phyloP scores from a whole-genome alignment of 306 rosid species.

The Quillaja saponaria region DNA sequence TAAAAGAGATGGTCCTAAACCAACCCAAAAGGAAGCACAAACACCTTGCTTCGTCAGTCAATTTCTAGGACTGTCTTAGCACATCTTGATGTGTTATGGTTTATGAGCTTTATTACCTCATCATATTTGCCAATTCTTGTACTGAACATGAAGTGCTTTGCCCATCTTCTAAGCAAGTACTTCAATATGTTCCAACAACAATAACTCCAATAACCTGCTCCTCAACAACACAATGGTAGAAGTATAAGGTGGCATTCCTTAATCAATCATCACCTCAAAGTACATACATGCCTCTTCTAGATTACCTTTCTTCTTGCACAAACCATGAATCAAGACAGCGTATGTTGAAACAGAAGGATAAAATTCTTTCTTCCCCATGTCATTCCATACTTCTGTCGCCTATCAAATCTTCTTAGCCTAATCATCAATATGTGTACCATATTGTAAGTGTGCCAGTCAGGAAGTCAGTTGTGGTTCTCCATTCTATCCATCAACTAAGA shows the following conservation, averaged over 20 bases:
- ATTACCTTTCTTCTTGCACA: slow-evolving; percentile 74
- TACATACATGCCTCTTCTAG: slow-evolving; percentile 80
- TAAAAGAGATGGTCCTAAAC: too few species aligned
- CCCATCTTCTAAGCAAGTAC: slow-evolving; percentile 72
- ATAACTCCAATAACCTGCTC: slow-evolving; percentile 58
- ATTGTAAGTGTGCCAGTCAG: slow-evolving; percentile 71
- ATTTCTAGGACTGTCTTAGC: too few species aligned
- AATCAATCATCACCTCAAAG: slow-evolving; percentile 85
- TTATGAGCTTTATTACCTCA: slow-evolving; percentile 44
- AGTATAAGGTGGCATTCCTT: slow-evolving; percentile 83
- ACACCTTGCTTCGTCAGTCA: too few species aligned
- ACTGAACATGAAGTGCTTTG: slow-evolving; percentile 65
- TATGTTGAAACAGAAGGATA: slow-evolving; percentile 82
- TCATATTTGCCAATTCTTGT: slow-evolving; percentile 56
- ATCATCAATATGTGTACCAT: slow-evolving; percentile 77
- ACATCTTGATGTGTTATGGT: too few species aligned
- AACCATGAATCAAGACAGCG: slow-evolving; percentile 81
- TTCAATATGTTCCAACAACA: slow-evolving; percentile 55
- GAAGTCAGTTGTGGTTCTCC: slow-evolving; percentile 61
- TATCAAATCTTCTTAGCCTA: slow-evolving; percentile 77
- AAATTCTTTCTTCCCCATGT: slow-evolving; percentile 50
- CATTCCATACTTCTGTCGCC: slow-evolving; percentile 76
- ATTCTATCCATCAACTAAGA: slow-evolving; percentile 64
- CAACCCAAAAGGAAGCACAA: too few species aligned
- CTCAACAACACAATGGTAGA: slow-evolving; percentile 67